Evolutionary conservation across 108 stramenopile genomes (phyloP), one percentile per base, ranked within the genome.

Genomic region (Cyclotella sp.): DNA sequence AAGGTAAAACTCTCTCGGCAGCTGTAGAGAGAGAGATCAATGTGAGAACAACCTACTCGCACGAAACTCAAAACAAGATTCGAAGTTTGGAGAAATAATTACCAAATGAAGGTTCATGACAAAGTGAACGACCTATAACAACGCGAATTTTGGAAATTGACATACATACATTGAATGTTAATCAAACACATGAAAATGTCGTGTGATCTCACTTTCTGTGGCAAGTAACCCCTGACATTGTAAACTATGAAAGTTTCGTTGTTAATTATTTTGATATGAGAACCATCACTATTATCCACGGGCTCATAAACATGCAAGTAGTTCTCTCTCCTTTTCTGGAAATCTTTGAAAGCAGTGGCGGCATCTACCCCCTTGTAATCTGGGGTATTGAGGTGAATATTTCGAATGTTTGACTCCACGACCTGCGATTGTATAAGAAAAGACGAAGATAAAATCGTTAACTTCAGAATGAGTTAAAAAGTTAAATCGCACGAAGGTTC

Each of bases 221-320:
- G 85, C 28, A 97, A 63, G 68, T 95, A 95, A 8, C 97, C 97
- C 12, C 95, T 86, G 70, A 94, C 87, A 54, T 88, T 87, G 82
- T 88, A 79, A 64, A 97, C 91, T 30, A 96, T 84, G 61, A 93
- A 97, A 69, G 90, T 88, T 73, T 87, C 83, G 34, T 79, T 90
- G 78, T 97, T 93, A 83, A 94, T 88, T 60, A 96, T 86, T 70
- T 94, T 95, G 66, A 97, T 88, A 79, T 89, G 90, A 24, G 91
- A 58, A 39, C 93, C 91, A 47, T 95, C 91, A 16, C 46, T 61
- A 55, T 95, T 95, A 49, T 90, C 89, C 40, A 99, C 79, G 9
- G 95, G 81, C 86, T 98, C 91, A 81, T 98, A 99, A 16, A 88
- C 87, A 47, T 79, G 62, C 62, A 78, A 81, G 82, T 99, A 99